A percentile compares a stretch with the other conserved stretches of the same genome.
These are phyloP conservation scores for Phytophthora nicotianae DNA, from an alignment of 352 stramenopile species.

Conservation along the genomic window DNA sequence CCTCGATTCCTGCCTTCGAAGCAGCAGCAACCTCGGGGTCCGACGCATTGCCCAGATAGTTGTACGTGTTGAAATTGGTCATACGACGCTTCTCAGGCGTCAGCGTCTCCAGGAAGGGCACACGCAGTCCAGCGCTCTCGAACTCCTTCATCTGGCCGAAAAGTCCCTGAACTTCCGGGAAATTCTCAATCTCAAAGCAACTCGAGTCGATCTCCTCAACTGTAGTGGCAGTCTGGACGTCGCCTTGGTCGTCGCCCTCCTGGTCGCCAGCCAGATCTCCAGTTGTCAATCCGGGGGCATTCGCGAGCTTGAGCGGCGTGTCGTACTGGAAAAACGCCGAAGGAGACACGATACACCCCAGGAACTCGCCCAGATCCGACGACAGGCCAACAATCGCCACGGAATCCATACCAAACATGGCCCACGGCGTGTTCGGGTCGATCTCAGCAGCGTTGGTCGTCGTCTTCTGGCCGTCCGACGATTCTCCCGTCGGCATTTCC, in stretches of 20 bases:
- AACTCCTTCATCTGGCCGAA: conserved; percentile 80
- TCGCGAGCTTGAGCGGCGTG: conserved; percentile 60
- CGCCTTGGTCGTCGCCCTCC: conserved; percentile 27
- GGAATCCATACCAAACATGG: conserved; percentile 68
- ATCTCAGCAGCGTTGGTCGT: conserved; percentile 34
- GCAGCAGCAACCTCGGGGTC: conserved; percentile 56
- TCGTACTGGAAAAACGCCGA: conserved; percentile 78
- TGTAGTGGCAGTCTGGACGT: conserved; percentile 35
- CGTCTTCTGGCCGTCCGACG: conserved; percentile 14
- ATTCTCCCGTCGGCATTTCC: conserved; percentile 13
- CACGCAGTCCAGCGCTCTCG: conserved; percentile 61
- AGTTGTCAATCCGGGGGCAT: conserved; percentile 58
- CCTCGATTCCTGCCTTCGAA: conserved; percentile 64
- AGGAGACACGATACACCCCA: conserved; percentile 71
- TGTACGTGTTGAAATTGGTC: conserved; percentile 90
- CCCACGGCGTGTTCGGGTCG: conserved; percentile 65
- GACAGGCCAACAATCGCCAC: conserved; percentile 71
- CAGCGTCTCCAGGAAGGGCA: conserved; percentile 75
- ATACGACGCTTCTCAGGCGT: conserved; percentile 73
- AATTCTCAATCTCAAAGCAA: conserved; percentile 69
- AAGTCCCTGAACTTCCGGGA: conserved; percentile 70
- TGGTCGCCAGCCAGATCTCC: conserved; percentile 61
- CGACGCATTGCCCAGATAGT: conserved; percentile 80
- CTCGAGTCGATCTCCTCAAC: conserved; percentile 70
- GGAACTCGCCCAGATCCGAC: conserved; percentile 66